phyloP scores from a whole-genome alignment of 2,329 filamentous ascomycete species.

The Kalmusia sp. region DNA sequence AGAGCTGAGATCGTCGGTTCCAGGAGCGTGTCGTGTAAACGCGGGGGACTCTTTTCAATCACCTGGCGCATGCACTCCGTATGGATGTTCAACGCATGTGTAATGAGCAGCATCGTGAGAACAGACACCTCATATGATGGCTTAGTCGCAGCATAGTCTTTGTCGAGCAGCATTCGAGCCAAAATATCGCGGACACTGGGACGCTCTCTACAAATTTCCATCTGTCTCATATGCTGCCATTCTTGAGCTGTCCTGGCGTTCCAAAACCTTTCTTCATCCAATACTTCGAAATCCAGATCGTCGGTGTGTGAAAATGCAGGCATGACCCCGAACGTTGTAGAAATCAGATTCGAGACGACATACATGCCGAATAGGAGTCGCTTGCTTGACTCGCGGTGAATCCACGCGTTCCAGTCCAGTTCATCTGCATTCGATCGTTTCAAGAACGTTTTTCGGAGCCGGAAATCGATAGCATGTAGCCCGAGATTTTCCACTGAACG shows the following conservation, averaged over 20 bases:
- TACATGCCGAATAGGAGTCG: constrained; percentile 42
- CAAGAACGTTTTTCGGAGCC: constrained; percentile 21
- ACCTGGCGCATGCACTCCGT: constrained; percentile 44
- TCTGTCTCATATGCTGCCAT: constrained; percentile 27
- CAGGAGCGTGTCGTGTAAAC: constrained; percentile 17
- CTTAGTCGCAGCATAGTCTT: constrained; percentile 18
- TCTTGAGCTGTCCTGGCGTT: constrained; percentile 32
- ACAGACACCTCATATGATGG: constrained; percentile 25
- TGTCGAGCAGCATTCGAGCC: constrained; percentile 31
- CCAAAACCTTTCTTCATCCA: constrained; percentile 42
- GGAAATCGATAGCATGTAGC: constrained; percentile 26
- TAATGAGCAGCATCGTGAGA: constrained; percentile 40
- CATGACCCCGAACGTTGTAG: constrained; percentile 39
- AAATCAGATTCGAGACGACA: constrained; percentile 41
- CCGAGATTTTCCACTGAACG: constrained; percentile 23
- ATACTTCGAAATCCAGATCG: constrained; percentile 44
- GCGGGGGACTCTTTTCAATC: constrained; percentile 22
- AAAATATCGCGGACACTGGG: constrained; percentile 30
- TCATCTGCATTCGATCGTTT: constrained; percentile 14
- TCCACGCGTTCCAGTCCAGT: constrained; percentile 36
- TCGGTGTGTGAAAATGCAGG: constrained; percentile 42
- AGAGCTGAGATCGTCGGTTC: constrained; percentile 34
- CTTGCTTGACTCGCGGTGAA: constrained; percentile 38
- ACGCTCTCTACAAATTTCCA: constrained; percentile 2
- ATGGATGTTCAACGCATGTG: constrained; percentile 46